Base-by-base conservation (phyloP, 768 basidiomycete genomes). In the Boletus rufocinnamomeus region DNA sequence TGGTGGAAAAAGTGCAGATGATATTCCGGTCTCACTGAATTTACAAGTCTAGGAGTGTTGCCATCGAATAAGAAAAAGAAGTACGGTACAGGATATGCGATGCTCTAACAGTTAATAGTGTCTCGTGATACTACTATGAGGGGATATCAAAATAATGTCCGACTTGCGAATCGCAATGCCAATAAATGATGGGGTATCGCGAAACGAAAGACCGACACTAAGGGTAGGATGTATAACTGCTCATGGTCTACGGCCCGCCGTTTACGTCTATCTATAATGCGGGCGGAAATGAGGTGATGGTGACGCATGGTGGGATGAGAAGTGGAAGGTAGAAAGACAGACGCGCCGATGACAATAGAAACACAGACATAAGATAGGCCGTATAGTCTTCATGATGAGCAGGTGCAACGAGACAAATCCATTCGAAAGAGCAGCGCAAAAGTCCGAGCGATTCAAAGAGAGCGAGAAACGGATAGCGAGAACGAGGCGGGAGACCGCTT, bases 341-440 rank as follows among this genome's bases (percentile, higher is more conserved):
- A 69, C 71, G 64, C 70, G 72, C 73, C 69, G 21, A 65, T 54
- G 63, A 66, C 54, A 72, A 63, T 72, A 72, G 65, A 72, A 75
- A 74, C 73, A 75, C 71, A 77, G 68, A 72, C 76, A 72, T 75
- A 74, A 72, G 63, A 64, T 75, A 76, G 75, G 75, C 77, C 74
- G 70, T 74, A 70, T 67, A 70, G 70, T 74, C 74, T 72, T 75
- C 73, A 75, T 72, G 62, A 77, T 77, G 79, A 78, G 79, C 76
- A 76, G 76, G 71, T 77, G 75, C 76, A 79, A 80, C 79, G 80
- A 79, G 82, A 83, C 80, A 76, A 77, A 78, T 77, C 76, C 75
- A 76, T 73, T 78, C 68, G 74, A 78, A 81, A 84, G 82, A 86
- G 85, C 82, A 86, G 85, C 82, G 82, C 82, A 80, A 70, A 63